Percentiles rank a stretch among this genome's conserved stretches.
Conservation (phyloP, 179 eudicot species). For the Amaranthus tricolor region DNA sequence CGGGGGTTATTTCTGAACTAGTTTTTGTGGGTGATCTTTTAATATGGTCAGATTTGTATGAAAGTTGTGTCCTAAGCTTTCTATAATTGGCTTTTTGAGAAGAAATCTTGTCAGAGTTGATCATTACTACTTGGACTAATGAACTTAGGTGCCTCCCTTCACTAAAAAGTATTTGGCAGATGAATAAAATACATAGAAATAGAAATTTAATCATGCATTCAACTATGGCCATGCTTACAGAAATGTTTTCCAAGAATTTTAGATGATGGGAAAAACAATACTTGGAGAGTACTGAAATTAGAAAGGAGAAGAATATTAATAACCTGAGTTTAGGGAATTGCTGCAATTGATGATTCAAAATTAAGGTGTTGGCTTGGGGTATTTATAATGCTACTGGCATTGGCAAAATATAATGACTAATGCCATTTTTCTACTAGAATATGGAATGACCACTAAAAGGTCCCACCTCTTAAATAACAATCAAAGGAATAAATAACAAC, state of each 20-base stretch:
- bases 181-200: slow-evolving; percentile 12
- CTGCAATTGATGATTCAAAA: slow-evolving; percentile 14
- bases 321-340: neutral
- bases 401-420: neutral
- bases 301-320: neutral
- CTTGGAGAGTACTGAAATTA: neutral
- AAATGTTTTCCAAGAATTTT: slow-evolving; percentile 6
- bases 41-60: slow-evolving; percentile 10
- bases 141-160: slow-evolving; percentile 30
- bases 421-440: slow-evolving; percentile 8
- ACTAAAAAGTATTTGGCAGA: slow-evolving; percentile 17
- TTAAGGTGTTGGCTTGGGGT: slow-evolving; percentile 17
- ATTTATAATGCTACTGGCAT: slow-evolving; percentile 17
- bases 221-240: slow-evolving; percentile 21
- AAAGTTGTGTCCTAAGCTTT: slow-evolving; percentile 13
- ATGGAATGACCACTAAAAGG: neutral
- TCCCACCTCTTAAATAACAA: neutral
- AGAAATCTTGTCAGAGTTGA: slow-evolving; percentile 7
- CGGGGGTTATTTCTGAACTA: slow-evolving; percentile 6
- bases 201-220: slow-evolving; percentile 3
- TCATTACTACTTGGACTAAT: neutral
- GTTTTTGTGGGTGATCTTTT: slow-evolving; percentile 2
- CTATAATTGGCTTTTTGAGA: slow-evolving; percentile 4
- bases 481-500: neutral
- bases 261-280: neutral